phyloP scores from a whole-genome alignment of 352 stramenopile species.

The Phytophthora boehmeriae region DNA sequence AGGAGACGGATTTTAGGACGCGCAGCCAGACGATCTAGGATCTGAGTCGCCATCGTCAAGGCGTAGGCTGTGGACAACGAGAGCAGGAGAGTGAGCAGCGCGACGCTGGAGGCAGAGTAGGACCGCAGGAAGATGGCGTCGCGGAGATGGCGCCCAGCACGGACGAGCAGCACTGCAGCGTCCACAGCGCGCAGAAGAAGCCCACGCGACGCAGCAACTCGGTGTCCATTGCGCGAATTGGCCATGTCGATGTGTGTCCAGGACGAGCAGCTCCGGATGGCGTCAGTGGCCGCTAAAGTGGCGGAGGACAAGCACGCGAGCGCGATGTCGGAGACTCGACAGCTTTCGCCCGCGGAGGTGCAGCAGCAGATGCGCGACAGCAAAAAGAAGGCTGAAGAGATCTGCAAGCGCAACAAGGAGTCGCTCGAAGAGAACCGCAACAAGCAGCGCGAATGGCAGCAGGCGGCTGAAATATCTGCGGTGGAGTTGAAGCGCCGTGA shows the following conservation, averaged over 20 bases:
- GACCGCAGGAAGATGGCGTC: slow-evolving; percentile 85
- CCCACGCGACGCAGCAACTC: slow-evolving; percentile 60
- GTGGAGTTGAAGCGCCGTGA: slow-evolving; percentile 75
- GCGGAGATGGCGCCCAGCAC: slow-evolving; percentile 81
- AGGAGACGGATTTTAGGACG: slow-evolving; percentile 20
- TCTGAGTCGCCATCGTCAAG: slow-evolving; percentile 50
- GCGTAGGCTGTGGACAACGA: slow-evolving; percentile 76
- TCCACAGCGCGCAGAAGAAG: slow-evolving; percentile 86
- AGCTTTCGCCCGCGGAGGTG: slow-evolving; percentile 56
- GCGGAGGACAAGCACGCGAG: slow-evolving; percentile 72
- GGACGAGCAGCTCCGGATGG: slow-evolving; percentile 64
- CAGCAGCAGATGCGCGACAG: slow-evolving; percentile 63
- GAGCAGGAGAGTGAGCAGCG: slow-evolving; percentile 72
- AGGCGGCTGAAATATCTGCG: slow-evolving; percentile 68
- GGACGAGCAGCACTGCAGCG: slow-evolving; percentile 76
- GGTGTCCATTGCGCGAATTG: slow-evolving; percentile 29
- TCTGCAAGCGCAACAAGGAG: slow-evolving; percentile 78
- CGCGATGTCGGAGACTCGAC: slow-evolving; percentile 26
- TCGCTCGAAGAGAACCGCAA: slow-evolving; percentile 71
- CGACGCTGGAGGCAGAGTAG: slow-evolving; percentile 74
- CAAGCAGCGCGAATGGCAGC: slow-evolving; percentile 74
- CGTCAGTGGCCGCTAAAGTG: slow-evolving; percentile 54
- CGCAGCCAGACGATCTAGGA: slow-evolving; percentile 22
- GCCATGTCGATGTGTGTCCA: slow-evolving; percentile 80
- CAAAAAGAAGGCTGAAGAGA: slow-evolving; percentile 76